phyloP scores from a whole-genome alignment of 2,329 filamentous ascomycete species.

The Phialophora chinensis region DNA sequence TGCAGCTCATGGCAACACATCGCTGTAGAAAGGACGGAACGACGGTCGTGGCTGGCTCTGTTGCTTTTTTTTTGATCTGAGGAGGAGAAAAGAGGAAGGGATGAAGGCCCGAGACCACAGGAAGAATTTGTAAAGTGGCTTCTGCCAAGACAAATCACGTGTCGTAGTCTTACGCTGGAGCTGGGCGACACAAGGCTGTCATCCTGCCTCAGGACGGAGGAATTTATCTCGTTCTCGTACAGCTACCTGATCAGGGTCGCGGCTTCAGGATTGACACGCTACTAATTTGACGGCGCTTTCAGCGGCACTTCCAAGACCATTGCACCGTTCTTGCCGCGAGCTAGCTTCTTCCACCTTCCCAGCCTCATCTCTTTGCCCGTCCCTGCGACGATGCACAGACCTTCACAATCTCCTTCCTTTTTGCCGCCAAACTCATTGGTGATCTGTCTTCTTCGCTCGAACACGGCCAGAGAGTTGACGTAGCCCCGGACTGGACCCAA shows the following conservation, averaged over 20 bases:
- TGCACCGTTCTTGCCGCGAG: slow-evolving; percentile 75
- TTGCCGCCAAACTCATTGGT: slow-evolving; percentile 52
- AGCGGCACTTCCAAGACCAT: slow-evolving; percentile 81
- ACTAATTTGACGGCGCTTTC: slow-evolving; percentile 10
- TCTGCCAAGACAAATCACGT: slow-evolving; percentile 17
- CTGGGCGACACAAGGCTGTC: not conserved
- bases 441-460: slow-evolving; percentile 80
- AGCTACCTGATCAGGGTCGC: not conserved
- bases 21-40: slow-evolving; percentile 64
- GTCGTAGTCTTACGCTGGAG: not conserved
- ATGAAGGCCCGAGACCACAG: slow-evolving; percentile 6
- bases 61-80: slow-evolving; percentile 40
- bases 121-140: slow-evolving; percentile 22
- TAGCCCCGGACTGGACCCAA: slow-evolving; percentile 60
- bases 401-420: slow-evolving; percentile 56
- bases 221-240: not conserved
- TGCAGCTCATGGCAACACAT: slow-evolving; percentile 69
- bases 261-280: not conserved
- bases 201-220: not conserved
- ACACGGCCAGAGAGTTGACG: slow-evolving; percentile 85
- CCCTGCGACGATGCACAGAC: slow-evolving; percentile 82
- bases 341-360: slow-evolving; percentile 75
- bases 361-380: slow-evolving; percentile 85
- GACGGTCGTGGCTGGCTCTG: slow-evolving; percentile 68
- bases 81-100: slow-evolving; percentile 35